Percentiles rank a stretch among this genome's conserved stretches.
Conservation (phyloP, 352 stramenopile genomes). For the Halophytophthora polymorphica region DNA sequence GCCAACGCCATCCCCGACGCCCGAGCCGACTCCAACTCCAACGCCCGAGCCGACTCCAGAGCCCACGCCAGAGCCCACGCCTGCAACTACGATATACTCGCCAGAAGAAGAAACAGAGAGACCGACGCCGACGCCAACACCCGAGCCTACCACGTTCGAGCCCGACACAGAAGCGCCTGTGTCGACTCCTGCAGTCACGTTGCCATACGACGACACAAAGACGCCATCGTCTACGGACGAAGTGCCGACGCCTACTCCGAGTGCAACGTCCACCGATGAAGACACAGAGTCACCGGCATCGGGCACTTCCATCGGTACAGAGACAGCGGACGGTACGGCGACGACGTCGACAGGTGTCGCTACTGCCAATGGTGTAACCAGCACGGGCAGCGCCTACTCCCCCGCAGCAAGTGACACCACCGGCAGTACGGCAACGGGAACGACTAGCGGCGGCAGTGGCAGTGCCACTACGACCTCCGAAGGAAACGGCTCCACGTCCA, state of each 20-base stretch:
- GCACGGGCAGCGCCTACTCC: neutral
- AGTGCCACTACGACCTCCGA: slow-evolving; percentile 7
- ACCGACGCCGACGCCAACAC: slow-evolving; percentile 1
- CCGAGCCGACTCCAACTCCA: too few species aligned
- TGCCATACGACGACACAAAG: too few species aligned
- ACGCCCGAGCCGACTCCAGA: too few species aligned
- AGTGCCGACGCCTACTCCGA: neutral
- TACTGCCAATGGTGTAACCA: neutral
- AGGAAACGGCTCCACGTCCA: neutral
- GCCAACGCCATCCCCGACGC: too few species aligned
- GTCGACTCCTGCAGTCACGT: too few species aligned
- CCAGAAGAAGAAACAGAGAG: slow-evolving; percentile 6
- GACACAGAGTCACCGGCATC: neutral
- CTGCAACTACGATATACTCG: neutral
- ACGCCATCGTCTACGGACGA: too few species aligned
- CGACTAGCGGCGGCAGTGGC: neutral
- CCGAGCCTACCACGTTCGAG: neutral
- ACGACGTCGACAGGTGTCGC: neutral
- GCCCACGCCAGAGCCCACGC: slow-evolving; percentile 4
- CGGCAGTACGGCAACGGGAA: neutral
- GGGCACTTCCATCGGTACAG: neutral
- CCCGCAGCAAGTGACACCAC: neutral
- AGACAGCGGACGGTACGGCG: neutral
- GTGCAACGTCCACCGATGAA: neutral
- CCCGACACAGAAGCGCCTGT: too few species aligned